Base-by-base conservation (phyloP, 768 basidiomycete genomes). In the Rhodosporidiobolus odoratus region DNA sequence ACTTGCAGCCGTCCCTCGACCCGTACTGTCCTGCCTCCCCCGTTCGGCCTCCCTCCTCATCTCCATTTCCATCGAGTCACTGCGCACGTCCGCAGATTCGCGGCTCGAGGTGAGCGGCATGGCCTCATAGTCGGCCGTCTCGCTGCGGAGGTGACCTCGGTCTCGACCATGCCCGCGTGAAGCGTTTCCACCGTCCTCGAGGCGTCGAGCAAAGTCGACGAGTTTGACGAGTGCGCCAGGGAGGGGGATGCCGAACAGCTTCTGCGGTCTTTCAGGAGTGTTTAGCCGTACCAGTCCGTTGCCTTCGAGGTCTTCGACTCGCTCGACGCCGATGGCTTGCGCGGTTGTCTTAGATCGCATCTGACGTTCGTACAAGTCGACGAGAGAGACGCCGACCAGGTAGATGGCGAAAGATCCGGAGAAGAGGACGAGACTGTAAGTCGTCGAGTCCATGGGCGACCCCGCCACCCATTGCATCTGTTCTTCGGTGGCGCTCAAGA, bases 401-500 rank as follows among this genome's bases (percentile, higher is more conserved):
- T 94, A 93, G 35, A 93, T 76, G 47, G 90, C 69, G 82, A 94
- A 93, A 0, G 90, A 86, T 56, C 88, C 82, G 76, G 88, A 89
- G 69, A 87, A 88, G 83, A 92, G 88, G 77, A 63, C 37, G 35
- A 58, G 45, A 45, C 89, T 83, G 76, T 94, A 95, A 0, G 92
- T 92, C 67, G 93, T 92, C 76, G 92, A 91, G 78, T 95, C 93
- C 86, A 95, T 91, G 5, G 38, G 30, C 27, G 81, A 82, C 19
- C 85, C 85, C 72, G 90, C 83, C 7, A 88, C 85, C 69, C 84
- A 89, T 34, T 83, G 76, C 37, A 95, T 81, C 78, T 95, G 91
- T 80, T 97, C 93, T 78, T 97, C 92, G 0, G 94, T 96, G 0
- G 88, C 94, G 21, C 89, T 89, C 86, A 95, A 91, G 83, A 97